A percentile compares a stretch with the other conserved stretches of the same genome.
phyloP scores from a whole-genome alignment of 192 early-diverging fungal species.

The Linnemannia zychae region DNA sequence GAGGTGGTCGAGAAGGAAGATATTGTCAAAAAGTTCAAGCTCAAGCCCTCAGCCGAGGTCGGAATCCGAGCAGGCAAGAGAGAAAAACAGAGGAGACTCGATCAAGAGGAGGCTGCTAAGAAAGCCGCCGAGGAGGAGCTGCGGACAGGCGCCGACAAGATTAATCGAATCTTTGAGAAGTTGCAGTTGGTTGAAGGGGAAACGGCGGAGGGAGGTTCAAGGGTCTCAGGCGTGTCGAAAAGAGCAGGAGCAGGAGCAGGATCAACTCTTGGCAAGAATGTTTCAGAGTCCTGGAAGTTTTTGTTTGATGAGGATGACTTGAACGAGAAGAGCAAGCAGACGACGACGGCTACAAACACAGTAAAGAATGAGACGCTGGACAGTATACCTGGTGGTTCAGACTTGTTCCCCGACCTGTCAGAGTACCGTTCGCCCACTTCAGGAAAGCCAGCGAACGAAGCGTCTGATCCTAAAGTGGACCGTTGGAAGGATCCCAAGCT shows the following conservation, averaged over 20 bases:
- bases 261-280: neutral
- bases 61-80: constrained; percentile 36
- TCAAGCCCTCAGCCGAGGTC: constrained; percentile 48
- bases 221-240: neutral
- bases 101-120: constrained; percentile 12
- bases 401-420: constrained; percentile 29
- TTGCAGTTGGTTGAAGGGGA: constrained; percentile 8
- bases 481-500: constrained; percentile 49
- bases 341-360: neutral
- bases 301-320: constrained; percentile 54
- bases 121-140: constrained; percentile 10
- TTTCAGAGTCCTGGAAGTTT: constrained; percentile 46
- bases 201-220: neutral
- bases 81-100: constrained; percentile 19
- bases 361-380: constrained; percentile 32
- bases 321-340: constrained; percentile 9
- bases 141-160: constrained; percentile 10
- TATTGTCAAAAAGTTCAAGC: constrained; percentile 40
- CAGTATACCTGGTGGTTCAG: constrained; percentile 39
- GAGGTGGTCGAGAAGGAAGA: constrained; percentile 15
- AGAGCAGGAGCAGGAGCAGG: neutral
- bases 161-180: constrained; percentile 39
- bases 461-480: neutral
- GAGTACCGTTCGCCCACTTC: constrained; percentile 11
- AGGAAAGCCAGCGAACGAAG: neutral